Base-by-base conservation (phyloP, 805 yeast genomes). In the Metschnikowia cubensis region DNA sequence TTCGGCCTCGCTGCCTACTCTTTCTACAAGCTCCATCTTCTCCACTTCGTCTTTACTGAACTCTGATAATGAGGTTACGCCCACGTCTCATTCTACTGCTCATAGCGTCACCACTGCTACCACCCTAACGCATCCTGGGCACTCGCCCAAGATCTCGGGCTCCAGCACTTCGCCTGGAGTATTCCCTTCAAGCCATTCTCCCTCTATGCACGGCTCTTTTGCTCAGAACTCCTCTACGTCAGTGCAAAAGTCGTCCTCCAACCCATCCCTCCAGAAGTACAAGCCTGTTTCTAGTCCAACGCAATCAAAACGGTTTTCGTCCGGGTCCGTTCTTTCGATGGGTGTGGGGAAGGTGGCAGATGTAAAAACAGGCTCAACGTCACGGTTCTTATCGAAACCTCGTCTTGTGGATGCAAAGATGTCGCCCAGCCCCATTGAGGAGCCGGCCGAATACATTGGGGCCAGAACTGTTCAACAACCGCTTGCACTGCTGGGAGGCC, bases 321-420 rank as follows among this genome's bases (percentile, higher is more conserved):
- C 68, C 3, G 76, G 73, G 0, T 64, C 75, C 1, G 50, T 72
- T 3, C 55, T 72, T 25, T 69, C 75, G 0, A 65, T 69, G 58
- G 78, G 77, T 1, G 72, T 76, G 10, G 78, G 77, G 6, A 72
- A 71, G 48, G 57, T 73, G 1, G 59, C 70, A 6, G 58, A 58
- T 29, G 36, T 56, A 42, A 53, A 51, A 31, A 36, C 33, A 20
- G 44, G 42, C 3, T 18, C 54, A 1, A 25, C 48, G 2, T 42
- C 52, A 3, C 48, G 59, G 25, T 48, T 45, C 25, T 49, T 48
- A n/a, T 35, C 56, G 4, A 51, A 51, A 48, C 57, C 58, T 7
- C 54, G 58, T 7, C 49, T 57, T 10, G 50, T 55, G 20, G 60
- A 57, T 20, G 35, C 59, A 10, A 50, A 45, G 31, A 29, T 48